These are phyloP conservation scores for Ceraceosorus guamensis DNA, from an alignment of 1,284 basidiomycete species.

Conservation along the genomic window DNA sequence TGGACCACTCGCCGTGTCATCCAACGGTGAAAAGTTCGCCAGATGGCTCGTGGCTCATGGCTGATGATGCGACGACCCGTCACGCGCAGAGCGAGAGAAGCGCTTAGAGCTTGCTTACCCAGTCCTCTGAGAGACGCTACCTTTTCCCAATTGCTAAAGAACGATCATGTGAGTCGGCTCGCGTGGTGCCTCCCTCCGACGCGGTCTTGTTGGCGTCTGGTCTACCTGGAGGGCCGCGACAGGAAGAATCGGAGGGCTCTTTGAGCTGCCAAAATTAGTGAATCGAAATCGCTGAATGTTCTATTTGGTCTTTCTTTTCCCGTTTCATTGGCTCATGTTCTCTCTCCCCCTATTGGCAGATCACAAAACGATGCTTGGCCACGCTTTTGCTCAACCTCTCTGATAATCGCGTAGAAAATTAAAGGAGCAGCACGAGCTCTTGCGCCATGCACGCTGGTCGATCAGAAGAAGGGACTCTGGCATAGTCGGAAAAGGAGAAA, in stretches of 20 bases:
- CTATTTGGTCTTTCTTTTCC: neutral
- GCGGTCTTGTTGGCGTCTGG: too few relatives aligned
- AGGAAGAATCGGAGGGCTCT: neutral
- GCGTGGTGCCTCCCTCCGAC: too few relatives aligned
- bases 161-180: constrained; percentile 26
- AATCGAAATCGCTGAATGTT: neutral
- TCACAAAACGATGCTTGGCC: constrained; percentile 69
- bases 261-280: neutral
- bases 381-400: constrained; percentile 85
- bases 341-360: constrained; percentile 8
- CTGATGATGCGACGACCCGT: neutral
- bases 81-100: constrained; percentile 74
- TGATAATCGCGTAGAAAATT: constrained; percentile 25
- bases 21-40: neutral
- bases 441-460: too few relatives aligned
- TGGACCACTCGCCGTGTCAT: neutral
- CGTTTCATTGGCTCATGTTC: neutral
- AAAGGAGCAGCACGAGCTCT: too few relatives aligned
- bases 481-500: too few relatives aligned
- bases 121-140: constrained; percentile 92
- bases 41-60: neutral
- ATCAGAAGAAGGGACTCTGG: too few relatives aligned
- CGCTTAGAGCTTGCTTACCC: constrained; percentile 89
- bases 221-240: neutral
- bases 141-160: constrained; percentile 73